Base-by-base conservation (phyloP, 345 rosid genomes). In the Psidium guajava region DNA sequence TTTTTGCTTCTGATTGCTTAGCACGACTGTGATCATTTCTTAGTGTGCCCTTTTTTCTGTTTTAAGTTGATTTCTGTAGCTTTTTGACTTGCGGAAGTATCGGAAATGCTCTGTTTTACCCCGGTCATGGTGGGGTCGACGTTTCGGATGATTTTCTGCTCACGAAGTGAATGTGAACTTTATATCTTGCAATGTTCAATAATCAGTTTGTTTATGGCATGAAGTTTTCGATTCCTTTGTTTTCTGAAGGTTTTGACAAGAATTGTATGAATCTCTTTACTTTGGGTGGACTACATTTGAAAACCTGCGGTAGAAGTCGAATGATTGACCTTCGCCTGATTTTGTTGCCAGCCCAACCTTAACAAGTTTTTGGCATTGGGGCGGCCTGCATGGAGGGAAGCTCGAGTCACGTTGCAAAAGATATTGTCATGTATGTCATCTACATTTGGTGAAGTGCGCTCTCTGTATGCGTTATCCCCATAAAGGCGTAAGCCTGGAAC, bases 351-450 rank as follows among this genome's bases (percentile, higher is more conserved):
- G 99, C 94, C 93, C 57, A 92, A 91, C 87, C 89, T 96, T 90
- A 96, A 95, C 87, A 95, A 92, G 86, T 91, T 97, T 84, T 84
- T 97, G 90, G 95, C 96, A 6, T 44, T 95, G 96, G 98, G 99
- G 42, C 89, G 95, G 64, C 98, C 99, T 75, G 99, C 98, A 0
- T 97, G 99, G 99, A 94, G 92, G 88, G 99, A 97, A 90, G 99
- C 99, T 80, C 99, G 99, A 4, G 86, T 92, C 49, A 93, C 94
- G 13, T 92, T 96, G 89, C 99, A 96, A 84, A 94, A 89, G 88
- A 88, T 97, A 50, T 83, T 97, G 82, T 95, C 99, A 85, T 90
- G 99, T 94, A 93, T 83, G 94, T 58, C 25, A 15, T 54, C 32
- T 58, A 6, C 18, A 25, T 49, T 50, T 6, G 15, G 36, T 47